Conservation (phyloP, 805 yeast species). For the Saccharomycopsis capsularis region DNA sequence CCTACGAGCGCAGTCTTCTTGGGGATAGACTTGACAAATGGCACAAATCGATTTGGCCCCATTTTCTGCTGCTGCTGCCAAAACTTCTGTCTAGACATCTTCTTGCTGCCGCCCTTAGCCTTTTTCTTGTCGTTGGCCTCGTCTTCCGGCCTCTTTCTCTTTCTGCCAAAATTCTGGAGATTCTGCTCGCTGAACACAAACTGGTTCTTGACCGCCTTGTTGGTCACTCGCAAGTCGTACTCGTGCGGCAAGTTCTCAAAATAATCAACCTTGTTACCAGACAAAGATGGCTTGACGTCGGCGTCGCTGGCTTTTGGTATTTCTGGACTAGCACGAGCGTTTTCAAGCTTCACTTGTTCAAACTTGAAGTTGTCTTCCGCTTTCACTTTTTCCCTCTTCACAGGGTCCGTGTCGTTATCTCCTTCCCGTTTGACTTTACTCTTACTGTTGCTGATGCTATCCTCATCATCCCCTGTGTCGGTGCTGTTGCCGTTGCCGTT, state of each 20-base stretch:
- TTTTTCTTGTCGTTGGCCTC: constrained; percentile 30
- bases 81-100: constrained; percentile 6
- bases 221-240: constrained; percentile 72
- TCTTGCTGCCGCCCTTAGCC: constrained; percentile 28
- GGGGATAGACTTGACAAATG: constrained; percentile 82
- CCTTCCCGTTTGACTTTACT: not conserved
- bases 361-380: not conserved
- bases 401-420: not conserved
- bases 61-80: constrained; percentile 11
- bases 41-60: constrained; percentile 46
- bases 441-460: not conserved
- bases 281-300: too few species aligned
- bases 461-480: not conserved
- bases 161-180: constrained; percentile 34
- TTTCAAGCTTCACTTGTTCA: not conserved
- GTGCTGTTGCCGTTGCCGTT: not conserved
- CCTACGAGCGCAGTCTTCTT: constrained; percentile 82
- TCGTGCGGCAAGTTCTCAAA: constrained; percentile 66
- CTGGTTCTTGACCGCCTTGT: constrained; percentile 76
- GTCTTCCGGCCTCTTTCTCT: constrained; percentile 30
- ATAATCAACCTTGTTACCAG: constrained; percentile 30
- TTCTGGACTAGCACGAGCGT: not conserved
- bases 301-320: not conserved
- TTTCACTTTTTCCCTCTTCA: constrained; percentile 1
- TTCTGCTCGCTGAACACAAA: constrained; percentile 86